These are phyloP conservation scores for Cutaneotrichosporon spelunceum DNA, from an alignment of 1,284 basidiomycete species.

Conservation along the genomic window DNA sequence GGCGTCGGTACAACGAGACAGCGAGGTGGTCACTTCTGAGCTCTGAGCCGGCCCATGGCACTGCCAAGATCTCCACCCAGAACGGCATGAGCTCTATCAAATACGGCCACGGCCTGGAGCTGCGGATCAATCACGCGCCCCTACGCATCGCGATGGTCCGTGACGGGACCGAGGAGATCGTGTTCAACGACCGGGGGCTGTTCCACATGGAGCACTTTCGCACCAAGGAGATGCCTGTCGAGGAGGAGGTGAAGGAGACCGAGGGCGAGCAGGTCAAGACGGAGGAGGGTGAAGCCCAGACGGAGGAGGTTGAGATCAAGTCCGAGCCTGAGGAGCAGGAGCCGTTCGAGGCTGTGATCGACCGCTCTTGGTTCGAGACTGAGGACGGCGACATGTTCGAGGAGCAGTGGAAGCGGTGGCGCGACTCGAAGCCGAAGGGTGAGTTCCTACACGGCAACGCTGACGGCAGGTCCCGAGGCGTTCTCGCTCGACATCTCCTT, in stretches of 20 bases:
- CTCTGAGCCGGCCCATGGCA: slow-evolving; percentile 60
- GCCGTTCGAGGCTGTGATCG: slow-evolving; percentile 56
- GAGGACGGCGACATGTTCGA: slow-evolving; percentile 81
- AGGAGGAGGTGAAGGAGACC: slow-evolving; percentile 41
- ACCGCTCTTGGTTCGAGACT: slow-evolving; percentile 77
- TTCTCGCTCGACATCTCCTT: slow-evolving; percentile 90
- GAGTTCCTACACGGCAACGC: slow-evolving; percentile 17
- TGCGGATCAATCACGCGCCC: slow-evolving; percentile 70
- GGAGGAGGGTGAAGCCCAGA: background rate
- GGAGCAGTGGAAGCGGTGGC: slow-evolving; percentile 80
- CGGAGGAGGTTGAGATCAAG: background rate
- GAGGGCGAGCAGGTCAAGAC: slow-evolving; percentile 38
- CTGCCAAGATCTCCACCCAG: slow-evolving; percentile 49
- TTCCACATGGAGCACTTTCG: slow-evolving; percentile 98
- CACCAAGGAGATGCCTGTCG: slow-evolving; percentile 56
- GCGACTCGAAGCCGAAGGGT: slow-evolving; percentile 95
- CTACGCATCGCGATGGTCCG: slow-evolving; percentile 68
- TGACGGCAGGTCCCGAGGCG: slow-evolving; percentile 76
- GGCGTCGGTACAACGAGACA: slow-evolving; percentile 83
- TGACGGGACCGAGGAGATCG: slow-evolving; percentile 74
- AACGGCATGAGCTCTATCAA: slow-evolving; percentile 49
- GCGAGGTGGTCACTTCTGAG: slow-evolving; percentile 75
- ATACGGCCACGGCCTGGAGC: slow-evolving; percentile 35
- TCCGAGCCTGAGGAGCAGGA: slow-evolving; percentile 52
- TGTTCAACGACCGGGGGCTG: slow-evolving; percentile 83